Percentiles rank a stretch among this genome's conserved stretches.
Evolutionary conservation across 345 rosid species (phyloP).

Genomic region (Syzygium oleosum): DNA sequence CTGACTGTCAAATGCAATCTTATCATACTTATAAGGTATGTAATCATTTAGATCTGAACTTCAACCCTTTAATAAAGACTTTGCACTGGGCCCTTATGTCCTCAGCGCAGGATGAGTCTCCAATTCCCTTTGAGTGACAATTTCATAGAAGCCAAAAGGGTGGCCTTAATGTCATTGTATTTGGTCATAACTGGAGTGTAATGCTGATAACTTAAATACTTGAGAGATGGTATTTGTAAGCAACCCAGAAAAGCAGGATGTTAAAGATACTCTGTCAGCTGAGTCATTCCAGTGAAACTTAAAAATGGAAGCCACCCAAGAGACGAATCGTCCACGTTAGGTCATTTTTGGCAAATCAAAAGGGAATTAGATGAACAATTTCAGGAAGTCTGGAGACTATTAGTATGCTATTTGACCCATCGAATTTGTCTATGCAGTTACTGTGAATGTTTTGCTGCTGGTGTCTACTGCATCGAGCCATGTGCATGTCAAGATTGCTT

Average conservation of each 20-base stretch:
- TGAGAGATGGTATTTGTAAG: neutral
- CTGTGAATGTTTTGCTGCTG: slow-evolving; percentile 99
- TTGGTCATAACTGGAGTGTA: neutral
- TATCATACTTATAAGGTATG: neutral
- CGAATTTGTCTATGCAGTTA: slow-evolving; percentile 41
- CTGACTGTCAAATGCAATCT: neutral
- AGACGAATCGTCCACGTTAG: neutral
- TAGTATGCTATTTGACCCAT: neutral
- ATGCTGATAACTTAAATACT: neutral
- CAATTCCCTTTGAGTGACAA: neutral
- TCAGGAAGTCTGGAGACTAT: neutral
- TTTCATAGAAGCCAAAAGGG: neutral
- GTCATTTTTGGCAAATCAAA: neutral
- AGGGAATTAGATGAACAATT: neutral
- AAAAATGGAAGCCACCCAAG: neutral
- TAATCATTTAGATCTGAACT: neutral
- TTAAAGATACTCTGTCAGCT: neutral
- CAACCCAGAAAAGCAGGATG: neutral
- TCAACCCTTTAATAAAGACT: neutral
- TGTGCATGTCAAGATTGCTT: slow-evolving; percentile 97
- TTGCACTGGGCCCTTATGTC: neutral
- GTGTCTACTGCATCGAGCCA: slow-evolving; percentile 94
- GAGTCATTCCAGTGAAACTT: neutral
- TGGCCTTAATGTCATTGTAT: neutral
- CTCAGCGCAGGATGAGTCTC: neutral